Percentiles rank a stretch among this genome's conserved stretches.
Conservation (phyloP, 73 alveolate species). For the Durusdinium trenchii region DNA sequence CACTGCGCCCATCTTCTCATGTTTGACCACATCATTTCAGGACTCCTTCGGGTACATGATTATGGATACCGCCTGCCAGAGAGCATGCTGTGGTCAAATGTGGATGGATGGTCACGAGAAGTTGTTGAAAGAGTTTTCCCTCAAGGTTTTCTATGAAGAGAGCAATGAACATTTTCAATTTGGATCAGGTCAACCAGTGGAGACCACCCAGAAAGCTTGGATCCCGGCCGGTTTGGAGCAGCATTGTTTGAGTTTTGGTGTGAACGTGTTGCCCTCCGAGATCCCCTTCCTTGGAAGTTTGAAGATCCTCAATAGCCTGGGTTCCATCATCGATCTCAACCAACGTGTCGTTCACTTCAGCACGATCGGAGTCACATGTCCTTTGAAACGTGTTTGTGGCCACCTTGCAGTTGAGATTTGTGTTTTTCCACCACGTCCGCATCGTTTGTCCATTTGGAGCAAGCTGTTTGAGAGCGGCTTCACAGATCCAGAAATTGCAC, state of each 20-base stretch:
- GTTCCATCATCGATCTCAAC: neutral
- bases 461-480: neutral
- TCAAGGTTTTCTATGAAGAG: neutral
- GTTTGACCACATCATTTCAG: neutral
- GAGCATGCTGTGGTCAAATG: neutral
- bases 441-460: neutral
- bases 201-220: neutral
- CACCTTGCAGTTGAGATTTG: neutral
- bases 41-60: conserved; percentile 19
- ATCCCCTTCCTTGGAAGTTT: conserved; percentile 30
- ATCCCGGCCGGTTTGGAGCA: neutral
- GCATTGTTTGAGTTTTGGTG: neutral
- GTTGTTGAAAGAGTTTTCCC: neutral
- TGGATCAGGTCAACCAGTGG: neutral
- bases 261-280: neutral
- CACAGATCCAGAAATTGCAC: neutral
- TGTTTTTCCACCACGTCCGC: neutral
- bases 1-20: neutral
- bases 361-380: neutral
- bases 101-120: neutral
- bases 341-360: neutral
- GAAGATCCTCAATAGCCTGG: neutral
- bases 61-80: conserved; percentile 13
- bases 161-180: conserved; percentile 7
- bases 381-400: neutral